Percentiles rank a stretch among this genome's conserved stretches.
phyloP scores from a whole-genome alignment of 495 filamentous ascomycete species.

The Tuber magnatum region DNA sequence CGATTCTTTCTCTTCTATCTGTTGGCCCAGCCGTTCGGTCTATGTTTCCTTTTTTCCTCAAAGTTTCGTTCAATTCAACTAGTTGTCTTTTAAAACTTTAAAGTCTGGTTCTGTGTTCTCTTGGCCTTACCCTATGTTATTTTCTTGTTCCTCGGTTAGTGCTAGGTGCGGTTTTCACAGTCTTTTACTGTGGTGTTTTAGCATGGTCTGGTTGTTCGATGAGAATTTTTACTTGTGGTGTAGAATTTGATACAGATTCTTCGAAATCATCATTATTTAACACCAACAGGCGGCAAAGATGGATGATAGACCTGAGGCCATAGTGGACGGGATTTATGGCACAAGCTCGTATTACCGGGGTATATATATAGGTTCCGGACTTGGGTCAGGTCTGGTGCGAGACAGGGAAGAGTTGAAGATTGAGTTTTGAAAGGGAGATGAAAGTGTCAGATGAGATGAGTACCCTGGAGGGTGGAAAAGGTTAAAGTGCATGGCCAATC shows the following conservation, averaged over 20 bases:
- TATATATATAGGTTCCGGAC: background rate
- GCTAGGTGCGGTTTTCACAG: conserved; percentile 29
- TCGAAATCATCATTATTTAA: conserved; percentile 6
- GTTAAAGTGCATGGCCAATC: background rate
- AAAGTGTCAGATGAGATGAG: background rate
- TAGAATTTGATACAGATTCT: conserved; percentile 39
- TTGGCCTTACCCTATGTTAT: conserved; percentile 24
- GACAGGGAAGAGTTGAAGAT: background rate
- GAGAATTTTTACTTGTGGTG: conserved; percentile 33
- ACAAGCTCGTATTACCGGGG: background rate
- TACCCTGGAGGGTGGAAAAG: background rate
- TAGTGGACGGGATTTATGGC: background rate
- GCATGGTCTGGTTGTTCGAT: conserved; percentile 32
- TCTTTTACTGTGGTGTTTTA: conserved; percentile 30
- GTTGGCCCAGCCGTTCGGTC: conserved; percentile 28
- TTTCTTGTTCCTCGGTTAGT: conserved; percentile 32
- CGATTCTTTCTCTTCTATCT: conserved; percentile 35
- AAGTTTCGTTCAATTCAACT: conserved; percentile 36
- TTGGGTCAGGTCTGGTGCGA: background rate
- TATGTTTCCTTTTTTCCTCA: conserved; percentile 30
- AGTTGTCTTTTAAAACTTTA: conserved; percentile 34
- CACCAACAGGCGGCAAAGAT: background rate
- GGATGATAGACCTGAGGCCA: background rate
- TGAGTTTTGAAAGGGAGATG: background rate
- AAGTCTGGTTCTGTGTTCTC: conserved; percentile 32